Evolutionary conservation across 306 rosid species (phyloP).

Genomic region (Astragalus membranaceus): DNA sequence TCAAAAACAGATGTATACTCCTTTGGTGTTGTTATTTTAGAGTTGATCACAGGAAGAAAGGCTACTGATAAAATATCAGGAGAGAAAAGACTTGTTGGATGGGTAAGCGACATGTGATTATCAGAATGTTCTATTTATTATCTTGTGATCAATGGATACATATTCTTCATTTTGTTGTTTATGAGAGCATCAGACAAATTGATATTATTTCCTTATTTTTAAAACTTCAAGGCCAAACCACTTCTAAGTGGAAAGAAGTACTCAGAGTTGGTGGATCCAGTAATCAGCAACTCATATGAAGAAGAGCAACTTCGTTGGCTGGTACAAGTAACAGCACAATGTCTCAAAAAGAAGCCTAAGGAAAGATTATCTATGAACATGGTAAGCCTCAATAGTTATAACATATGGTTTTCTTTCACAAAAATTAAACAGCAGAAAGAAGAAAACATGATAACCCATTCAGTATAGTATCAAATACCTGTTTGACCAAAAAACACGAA

Average conservation of each 20-base stretch:
- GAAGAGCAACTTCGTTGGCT: constrained; percentile 34
- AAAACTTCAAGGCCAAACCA: constrained; percentile 30
- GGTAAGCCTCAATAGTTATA: constrained; percentile 23
- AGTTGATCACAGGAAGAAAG: constrained; percentile 38
- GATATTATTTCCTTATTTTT: not conserved
- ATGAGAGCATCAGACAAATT: not conserved
- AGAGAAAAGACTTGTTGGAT: constrained; percentile 31
- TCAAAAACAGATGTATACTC: constrained; percentile 38
- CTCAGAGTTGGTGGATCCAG: constrained; percentile 29
- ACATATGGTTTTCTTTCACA: not conserved
- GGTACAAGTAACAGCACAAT: constrained; percentile 23
- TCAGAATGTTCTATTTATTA: not conserved
- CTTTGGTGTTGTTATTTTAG: constrained; percentile 38
- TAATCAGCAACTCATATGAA: constrained; percentile 26
- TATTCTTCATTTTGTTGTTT: not conserved
- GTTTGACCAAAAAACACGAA: not conserved
- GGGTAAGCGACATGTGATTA: constrained; percentile 29
- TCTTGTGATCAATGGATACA: not conserved
- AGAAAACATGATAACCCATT: not conserved
- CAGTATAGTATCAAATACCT: not conserved
- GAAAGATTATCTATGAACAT: constrained; percentile 33
- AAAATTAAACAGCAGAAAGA: not conserved
- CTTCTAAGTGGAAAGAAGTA: constrained; percentile 32
- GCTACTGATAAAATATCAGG: constrained; percentile 18
- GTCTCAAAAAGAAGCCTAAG: constrained; percentile 44